Base-by-base conservation (phyloP, 225 moss, liverwort and hornwort genomes). In the Pleurozium schreberi region DNA sequence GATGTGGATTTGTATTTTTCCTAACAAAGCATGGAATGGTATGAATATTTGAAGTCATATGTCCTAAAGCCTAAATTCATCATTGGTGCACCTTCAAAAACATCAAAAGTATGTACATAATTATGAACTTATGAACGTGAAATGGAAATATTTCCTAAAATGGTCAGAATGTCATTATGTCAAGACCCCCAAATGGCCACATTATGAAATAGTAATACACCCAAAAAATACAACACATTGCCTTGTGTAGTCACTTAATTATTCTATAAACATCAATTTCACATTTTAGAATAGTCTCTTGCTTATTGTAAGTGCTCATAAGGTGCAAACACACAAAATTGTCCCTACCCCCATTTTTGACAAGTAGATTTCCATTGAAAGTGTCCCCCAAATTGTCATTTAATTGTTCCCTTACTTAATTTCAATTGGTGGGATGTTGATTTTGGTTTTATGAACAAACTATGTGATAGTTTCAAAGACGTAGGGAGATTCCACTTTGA, bases 341-440 rank as follows among this genome's bases (percentile, higher is more conserved):
- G 10, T 49, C 11, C 1, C 0, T 45, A 3, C 47, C 1, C 0
- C 2, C 10, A 73, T 28, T 45, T 6, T 0, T 45, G 1, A 30
- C 3, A 74, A 74, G 10, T 18, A 47, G 6, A 47, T 0, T 47
- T 47, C 30, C 11, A 47, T 47, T 74, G 18, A 30, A 74, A 30
- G 18, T 10, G 6, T 45, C 17, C 17, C 3, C 2, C 0, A 45
- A 43, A 16, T 10, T 30, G 11, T 30, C 30, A 6, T 47, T 10
- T 11, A 47, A 30, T 1, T 1, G 0, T 74, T 47, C 8, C 2
- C 2, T 75, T 9, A 18, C 18, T 18, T 47, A 30, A 47, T 43
- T 49, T 33, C 9, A 8, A 75, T 73, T 30, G 8, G 8, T 33
- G 1, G 1, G 34, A 0, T 33, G 2, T 49, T 7, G 75, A 4